These are phyloP conservation scores for Populus davidiana DNA, from an alignment of 345 rosid genomes.

Conservation along the genomic window DNA sequence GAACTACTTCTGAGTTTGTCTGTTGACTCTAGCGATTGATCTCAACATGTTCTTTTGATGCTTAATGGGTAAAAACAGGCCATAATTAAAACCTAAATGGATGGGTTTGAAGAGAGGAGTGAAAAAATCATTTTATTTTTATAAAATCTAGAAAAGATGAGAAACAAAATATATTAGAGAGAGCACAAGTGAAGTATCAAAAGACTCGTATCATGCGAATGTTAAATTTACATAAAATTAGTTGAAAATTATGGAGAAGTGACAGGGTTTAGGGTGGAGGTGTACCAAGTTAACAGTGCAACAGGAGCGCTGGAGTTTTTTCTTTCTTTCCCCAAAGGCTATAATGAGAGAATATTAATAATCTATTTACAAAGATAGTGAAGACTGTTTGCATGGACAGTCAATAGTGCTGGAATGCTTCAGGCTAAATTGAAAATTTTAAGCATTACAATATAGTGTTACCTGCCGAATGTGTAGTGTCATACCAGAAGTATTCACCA, in stretches of 20 bases:
- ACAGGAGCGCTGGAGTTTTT: neutral
- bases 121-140: neutral
- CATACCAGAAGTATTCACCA: slow-evolving; percentile 92
- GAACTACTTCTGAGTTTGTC: neutral
- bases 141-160: neutral
- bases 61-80: neutral
- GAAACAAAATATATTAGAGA: neutral
- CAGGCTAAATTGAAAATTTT: slow-evolving; percentile 1
- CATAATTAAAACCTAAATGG: neutral
- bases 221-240: neutral
- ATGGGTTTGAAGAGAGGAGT: neutral
- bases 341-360: neutral
- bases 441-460: slow-evolving; percentile 7
- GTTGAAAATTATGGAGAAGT: neutral
- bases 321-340: neutral
- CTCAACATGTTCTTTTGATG: neutral
- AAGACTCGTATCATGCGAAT: neutral
- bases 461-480: slow-evolving; percentile 96
- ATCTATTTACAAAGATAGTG: neutral
- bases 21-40: neutral
- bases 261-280: neutral
- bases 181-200: neutral
- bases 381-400: neutral
- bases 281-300: neutral
- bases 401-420: neutral